Conservation (phyloP, 176 grass and related monocot genomes). For the Alloteropsis semialata region DNA sequence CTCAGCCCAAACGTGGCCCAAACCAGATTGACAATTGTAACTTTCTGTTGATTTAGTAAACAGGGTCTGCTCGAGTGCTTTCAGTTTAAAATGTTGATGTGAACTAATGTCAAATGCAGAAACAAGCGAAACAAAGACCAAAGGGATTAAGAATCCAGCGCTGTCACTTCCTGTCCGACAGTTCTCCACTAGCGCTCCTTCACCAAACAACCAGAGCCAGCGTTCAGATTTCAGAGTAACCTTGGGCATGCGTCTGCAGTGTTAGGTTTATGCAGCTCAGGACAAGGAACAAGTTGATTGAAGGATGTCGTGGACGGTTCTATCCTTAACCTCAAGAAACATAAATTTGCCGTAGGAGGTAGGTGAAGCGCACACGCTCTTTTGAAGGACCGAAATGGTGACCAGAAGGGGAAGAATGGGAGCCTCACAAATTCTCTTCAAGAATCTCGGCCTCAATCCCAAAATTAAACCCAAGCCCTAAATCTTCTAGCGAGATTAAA, state of each 20-base stretch:
- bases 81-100: neutral
- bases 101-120: neutral
- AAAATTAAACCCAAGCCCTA: no score
- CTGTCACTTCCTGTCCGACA: neutral
- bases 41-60: neutral
- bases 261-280: neutral
- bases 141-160: neutral
- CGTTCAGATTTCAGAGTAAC: neutral
- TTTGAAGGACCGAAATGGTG: no score
- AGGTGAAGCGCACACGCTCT: neutral
- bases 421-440: no score
- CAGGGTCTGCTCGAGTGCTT: neutral
- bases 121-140: neutral
- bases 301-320: neutral
- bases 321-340: neutral
- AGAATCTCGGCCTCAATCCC: no score
- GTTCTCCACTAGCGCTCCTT: neutral
- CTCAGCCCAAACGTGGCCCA: no score
- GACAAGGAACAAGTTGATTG: conserved; percentile 15
- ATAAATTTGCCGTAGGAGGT: neutral
- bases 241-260: neutral
- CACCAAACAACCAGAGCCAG: neutral
- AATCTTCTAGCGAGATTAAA: no score
- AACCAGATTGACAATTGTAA: neutral
- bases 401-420: no score